A percentile compares a stretch with the other conserved stretches of the same genome.
These are phyloP conservation scores for Amanita pallidorosea DNA, from an alignment of 768 basidiomycete genomes.

Conservation along the genomic window DNA sequence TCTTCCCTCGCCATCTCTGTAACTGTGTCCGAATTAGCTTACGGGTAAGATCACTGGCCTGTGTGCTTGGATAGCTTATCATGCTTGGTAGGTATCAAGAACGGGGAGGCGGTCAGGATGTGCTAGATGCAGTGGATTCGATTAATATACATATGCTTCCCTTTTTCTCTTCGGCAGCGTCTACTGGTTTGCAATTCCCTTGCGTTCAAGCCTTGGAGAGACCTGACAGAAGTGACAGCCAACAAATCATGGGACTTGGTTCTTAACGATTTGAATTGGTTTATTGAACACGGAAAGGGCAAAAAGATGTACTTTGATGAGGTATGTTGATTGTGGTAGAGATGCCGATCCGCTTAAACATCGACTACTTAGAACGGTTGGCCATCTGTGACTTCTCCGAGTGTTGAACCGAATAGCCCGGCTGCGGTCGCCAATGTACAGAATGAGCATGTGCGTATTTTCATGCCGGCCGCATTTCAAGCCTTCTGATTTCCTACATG, in stretches of 20 bases:
- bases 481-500: neutral
- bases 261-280: constrained; percentile 40
- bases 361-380: constrained; percentile 40
- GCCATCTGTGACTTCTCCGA: constrained; percentile 43
- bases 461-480: neutral
- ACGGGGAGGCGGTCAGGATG: constrained; percentile 36
- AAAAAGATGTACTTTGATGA: constrained; percentile 59
- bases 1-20: constrained; percentile 42
- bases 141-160: constrained; percentile 53
- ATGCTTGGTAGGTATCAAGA: constrained; percentile 22
- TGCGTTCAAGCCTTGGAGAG: neutral
- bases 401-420: constrained; percentile 45
- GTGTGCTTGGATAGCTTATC: neutral
- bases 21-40: constrained; percentile 43
- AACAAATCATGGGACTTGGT: constrained; percentile 43
- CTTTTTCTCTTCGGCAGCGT: constrained; percentile 38
- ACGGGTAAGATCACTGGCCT: constrained; percentile 20
- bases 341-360: neutral
- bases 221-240: constrained; percentile 15
- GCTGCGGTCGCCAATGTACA: constrained; percentile 35
- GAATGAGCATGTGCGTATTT: constrained; percentile 33
- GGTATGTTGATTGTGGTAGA: constrained; percentile 16
- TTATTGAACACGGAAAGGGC: constrained; percentile 38
- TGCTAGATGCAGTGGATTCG: constrained; percentile 39
- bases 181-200: constrained; percentile 23